Evolutionary conservation across 2,329 filamentous ascomycete genomes (phyloP).

Genomic region (Aspergillus arachidicola): DNA sequence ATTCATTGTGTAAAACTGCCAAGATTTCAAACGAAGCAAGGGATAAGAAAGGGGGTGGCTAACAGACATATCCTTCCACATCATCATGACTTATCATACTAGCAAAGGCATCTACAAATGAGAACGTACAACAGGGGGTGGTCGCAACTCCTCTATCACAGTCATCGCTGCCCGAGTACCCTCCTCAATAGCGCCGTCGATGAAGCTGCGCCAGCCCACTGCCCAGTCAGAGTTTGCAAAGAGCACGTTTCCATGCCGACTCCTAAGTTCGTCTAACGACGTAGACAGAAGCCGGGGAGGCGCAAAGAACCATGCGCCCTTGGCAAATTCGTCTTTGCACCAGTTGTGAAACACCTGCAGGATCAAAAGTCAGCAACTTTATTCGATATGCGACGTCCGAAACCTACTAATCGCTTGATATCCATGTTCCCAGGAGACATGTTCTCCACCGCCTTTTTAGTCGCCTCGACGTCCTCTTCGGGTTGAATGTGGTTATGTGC

Average conservation of each 20-base stretch:
- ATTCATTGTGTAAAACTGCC: neutral
- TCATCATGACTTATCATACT: neutral
- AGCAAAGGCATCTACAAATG: neutral
- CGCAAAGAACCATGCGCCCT: conserved; percentile 50
- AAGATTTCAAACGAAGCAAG: neutral
- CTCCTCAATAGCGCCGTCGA: conserved; percentile 55
- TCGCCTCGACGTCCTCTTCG: conserved; percentile 43
- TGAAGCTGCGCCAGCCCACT: conserved; percentile 53
- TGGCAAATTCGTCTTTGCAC: conserved; percentile 51
- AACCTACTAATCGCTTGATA: conserved; percentile 25
- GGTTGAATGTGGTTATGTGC: conserved; percentile 48
- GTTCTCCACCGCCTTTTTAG: conserved; percentile 35
- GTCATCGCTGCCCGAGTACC: conserved; percentile 42
- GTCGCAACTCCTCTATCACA: conserved; percentile 26
- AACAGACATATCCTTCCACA: neutral
- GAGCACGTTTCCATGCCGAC: conserved; percentile 47
- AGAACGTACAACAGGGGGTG: neutral
- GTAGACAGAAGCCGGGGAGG: conserved; percentile 40
- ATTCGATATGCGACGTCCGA: neutral
- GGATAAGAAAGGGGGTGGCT: neutral
- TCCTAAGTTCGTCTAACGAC: conserved; percentile 46
- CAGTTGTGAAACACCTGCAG: conserved; percentile 53
- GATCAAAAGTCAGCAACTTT: neutral
- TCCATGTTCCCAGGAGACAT: conserved; percentile 34
- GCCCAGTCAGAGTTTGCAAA: conserved; percentile 56